These are phyloP conservation scores for Debaryomyces sp. DNA, from an alignment of 1,139 yeast genomes.

Conservation along the genomic window DNA sequence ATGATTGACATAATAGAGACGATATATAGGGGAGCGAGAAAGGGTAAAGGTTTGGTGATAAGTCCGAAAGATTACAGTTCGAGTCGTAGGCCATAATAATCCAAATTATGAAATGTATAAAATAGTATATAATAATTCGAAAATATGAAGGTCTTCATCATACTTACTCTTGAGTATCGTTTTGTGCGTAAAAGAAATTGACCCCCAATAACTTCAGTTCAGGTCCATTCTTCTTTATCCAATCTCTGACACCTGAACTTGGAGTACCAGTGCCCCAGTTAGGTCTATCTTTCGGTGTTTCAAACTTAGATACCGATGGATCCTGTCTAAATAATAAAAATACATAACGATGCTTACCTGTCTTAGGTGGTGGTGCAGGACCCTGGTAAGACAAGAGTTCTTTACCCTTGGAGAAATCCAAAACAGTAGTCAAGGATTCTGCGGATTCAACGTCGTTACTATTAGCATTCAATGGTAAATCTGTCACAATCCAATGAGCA, in stretches of 20 bases:
- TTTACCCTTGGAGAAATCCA: slow-evolving; percentile 42
- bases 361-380: slow-evolving; percentile 83
- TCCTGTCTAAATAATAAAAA: slow-evolving; percentile 72
- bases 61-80: slow-evolving; percentile 71
- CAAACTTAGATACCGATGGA: slow-evolving; percentile 32
- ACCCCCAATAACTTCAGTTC: slow-evolving; percentile 66
- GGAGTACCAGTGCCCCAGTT: slow-evolving; percentile 86
- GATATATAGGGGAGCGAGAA: slow-evolving; percentile 85
- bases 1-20: slow-evolving; percentile 90
- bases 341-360: slow-evolving; percentile 84
- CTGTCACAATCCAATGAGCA: slow-evolving; percentile 74
- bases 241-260: slow-evolving; percentile 73
- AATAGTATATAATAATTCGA: slow-evolving; percentile 1
- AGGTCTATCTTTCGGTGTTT: slow-evolving; percentile 62
- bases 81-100: slow-evolving; percentile 17
- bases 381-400: slow-evolving; percentile 58
- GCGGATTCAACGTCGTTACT: slow-evolving; percentile 23
- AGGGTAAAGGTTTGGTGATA: slow-evolving; percentile 89
- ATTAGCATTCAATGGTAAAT: slow-evolving; percentile 52
- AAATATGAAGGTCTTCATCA: neutral
- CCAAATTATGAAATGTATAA: slow-evolving; percentile 1
- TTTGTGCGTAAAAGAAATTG: slow-evolving; percentile 80
- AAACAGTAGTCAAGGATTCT: slow-evolving; percentile 35
- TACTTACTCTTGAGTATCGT: slow-evolving; percentile 42
- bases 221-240: slow-evolving; percentile 64